Percentiles rank a stretch among this genome's conserved stretches.
Evolutionary conservation across 192 early-diverging fungal species (phyloP).

Genomic region (Rhizophagus clarus): DNA sequence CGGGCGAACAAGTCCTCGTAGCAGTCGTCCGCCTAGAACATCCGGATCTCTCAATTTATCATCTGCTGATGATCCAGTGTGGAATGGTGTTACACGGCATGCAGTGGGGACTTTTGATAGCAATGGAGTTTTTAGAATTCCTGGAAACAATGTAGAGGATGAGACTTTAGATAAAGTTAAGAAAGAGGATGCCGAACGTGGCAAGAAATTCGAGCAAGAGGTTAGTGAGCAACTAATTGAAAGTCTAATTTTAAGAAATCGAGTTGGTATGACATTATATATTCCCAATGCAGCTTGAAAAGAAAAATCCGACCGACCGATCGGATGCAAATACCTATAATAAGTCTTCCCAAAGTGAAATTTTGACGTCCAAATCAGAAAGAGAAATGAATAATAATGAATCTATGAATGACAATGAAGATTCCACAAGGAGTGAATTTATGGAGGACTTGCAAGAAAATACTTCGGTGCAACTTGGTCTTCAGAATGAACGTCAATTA

Average conservation of each 20-base stretch:
- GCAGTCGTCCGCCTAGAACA: constrained; percentile 20
- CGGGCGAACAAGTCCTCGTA: constrained; percentile 16
- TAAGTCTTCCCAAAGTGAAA: neutral
- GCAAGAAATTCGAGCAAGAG: constrained; percentile 23
- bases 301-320: constrained; percentile 9
- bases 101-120: constrained; percentile 68
- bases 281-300: constrained; percentile 23
- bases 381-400: neutral
- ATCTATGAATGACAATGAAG: constrained; percentile 1
- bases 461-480: neutral
- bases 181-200: constrained; percentile 14
- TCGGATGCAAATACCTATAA: neutral
- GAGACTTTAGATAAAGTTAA: constrained; percentile 35
- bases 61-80: constrained; percentile 46
- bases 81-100: constrained; percentile 58
- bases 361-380: neutral
- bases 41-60: constrained; percentile 14
- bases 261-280: neutral
- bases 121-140: constrained; percentile 69
- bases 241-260: neutral
- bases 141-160: constrained; percentile 47
- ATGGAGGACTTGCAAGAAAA: constrained; percentile 1
- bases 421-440: neutral
- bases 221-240: neutral
- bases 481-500: neutral